Evolutionary conservation across 805 yeast genomes (phyloP), one percentile per base, ranked within the genome.

Genomic region (Monosporozyma unispora): DNA sequence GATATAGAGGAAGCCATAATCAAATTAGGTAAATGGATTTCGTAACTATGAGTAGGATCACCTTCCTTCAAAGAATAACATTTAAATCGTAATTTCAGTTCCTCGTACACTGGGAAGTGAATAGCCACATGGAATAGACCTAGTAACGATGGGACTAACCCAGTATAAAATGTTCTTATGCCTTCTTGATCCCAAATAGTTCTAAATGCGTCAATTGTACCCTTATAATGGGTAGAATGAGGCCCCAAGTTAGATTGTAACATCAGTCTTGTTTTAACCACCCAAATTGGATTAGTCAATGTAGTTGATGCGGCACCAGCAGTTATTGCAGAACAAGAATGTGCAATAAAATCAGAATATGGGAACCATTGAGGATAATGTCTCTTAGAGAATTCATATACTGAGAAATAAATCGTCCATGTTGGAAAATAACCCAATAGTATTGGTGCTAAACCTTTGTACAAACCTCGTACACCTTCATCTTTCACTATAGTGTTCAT

Each of bases 231-330:
- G 6, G 68, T 64, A 6, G 62, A 53, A 39, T 55, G 49, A 37
- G 54, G 51, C 1, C 57, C 54, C 11, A 60, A 56, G 46, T 60
- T 62, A 3, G 83, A 82, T 60, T 87, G 96, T 39, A 90, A 73
- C 98, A 93, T 93, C 47, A 93, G 70, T 60, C 99, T 73, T 1
- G 99, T 93, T 64, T 93, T 93, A 28, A 93, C 90, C 43, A 93
- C 98, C 99, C 99, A 93, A 12, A 91, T 87, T 10, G 99, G 99
- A 64, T 93, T 93, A 0, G 96, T 91, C 8, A 82, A 66, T 10
- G 87, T 73, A 0, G 98, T 85, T 2, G 96, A 85, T 7, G 82
- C 79, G 49, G 87, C 80, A 27, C 99, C 99, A 1, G 98, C 96
- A 4, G 87, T 77, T 46, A 91, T 75, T 1, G 99, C 97, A 48